phyloP scores from a whole-genome alignment of 306 rosid genomes.

The Malus sylvestris region DNA sequence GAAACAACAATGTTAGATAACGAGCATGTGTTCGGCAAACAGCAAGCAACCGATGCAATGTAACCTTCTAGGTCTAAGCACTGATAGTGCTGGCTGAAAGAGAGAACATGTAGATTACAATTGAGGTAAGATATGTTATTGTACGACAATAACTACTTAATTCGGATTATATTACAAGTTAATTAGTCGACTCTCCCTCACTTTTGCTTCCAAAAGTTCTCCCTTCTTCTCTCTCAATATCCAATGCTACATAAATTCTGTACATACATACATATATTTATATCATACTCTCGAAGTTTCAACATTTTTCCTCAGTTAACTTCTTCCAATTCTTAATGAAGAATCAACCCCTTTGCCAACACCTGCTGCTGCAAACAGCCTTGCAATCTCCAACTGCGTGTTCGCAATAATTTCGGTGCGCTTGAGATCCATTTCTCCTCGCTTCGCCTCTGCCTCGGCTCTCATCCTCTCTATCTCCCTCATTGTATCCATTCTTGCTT shows the following conservation, averaged over 20 bases:
- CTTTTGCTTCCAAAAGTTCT: slow-evolving; percentile 9
- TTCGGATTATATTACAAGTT: slow-evolving; percentile 1
- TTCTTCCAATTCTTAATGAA: slow-evolving; percentile 82
- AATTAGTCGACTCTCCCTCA: slow-evolving; percentile 11
- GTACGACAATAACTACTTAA: slow-evolving; percentile 1
- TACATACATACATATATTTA: background rate
- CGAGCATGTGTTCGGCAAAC: too few relatives aligned
- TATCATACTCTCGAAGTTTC: background rate
- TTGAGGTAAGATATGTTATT: slow-evolving; percentile 6
- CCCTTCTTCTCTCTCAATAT: background rate
- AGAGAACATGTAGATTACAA: slow-evolving; percentile 9
- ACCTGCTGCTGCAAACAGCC: slow-evolving; percentile 61
- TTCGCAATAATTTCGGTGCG: slow-evolving; percentile 86
- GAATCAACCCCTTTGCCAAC: slow-evolving; percentile 78
- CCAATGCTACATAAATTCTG: slow-evolving; percentile 1
- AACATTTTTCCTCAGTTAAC: slow-evolving; percentile 22
- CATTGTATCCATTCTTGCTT: slow-evolving; percentile 77
- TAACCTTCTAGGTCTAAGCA: background rate
- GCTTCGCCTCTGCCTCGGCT: slow-evolving; percentile 85
- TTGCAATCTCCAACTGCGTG: slow-evolving; percentile 91
- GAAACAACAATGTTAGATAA: too few relatives aligned
- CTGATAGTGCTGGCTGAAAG: slow-evolving; percentile 1
- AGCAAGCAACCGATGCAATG: too few relatives aligned
- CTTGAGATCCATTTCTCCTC: slow-evolving; percentile 89
- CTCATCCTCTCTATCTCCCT: slow-evolving; percentile 91